phyloP scores from a whole-genome alignment of 2,329 filamentous ascomycete genomes.

The Aciculosporium take region DNA sequence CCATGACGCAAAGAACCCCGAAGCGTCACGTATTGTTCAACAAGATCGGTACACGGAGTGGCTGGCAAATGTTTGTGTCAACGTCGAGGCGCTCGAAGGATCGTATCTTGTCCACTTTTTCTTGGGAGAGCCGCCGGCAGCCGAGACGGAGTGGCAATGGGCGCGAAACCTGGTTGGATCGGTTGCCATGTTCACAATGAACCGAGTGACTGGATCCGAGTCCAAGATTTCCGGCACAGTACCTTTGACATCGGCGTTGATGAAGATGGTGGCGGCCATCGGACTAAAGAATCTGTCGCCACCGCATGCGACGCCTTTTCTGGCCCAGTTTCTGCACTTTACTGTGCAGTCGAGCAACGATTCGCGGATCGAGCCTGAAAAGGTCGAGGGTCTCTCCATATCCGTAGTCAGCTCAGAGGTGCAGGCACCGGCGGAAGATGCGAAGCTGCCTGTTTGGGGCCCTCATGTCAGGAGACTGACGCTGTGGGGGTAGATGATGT shows the following conservation, averaged over 20 bases:
- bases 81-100: conserved; percentile 43
- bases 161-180: conserved; percentile 46
- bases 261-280: conserved; percentile 25
- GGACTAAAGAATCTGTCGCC: conserved; percentile 24
- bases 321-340: conserved; percentile 24
- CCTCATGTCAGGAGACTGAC: conserved; percentile 10
- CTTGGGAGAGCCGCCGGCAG: conserved; percentile 36
- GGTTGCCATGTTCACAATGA: conserved; percentile 40
- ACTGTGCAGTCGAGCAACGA: conserved; percentile 16
- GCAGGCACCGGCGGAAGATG: conserved; percentile 11
- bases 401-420: conserved; percentile 18
- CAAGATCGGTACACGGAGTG: conserved; percentile 44
- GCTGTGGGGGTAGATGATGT: conserved; percentile 13
- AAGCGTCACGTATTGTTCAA: conserved; percentile 18
- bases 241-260: conserved; percentile 35
- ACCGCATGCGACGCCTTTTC: conserved; percentile 24
- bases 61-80: conserved; percentile 50
- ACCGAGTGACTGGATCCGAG: conserved; percentile 17
- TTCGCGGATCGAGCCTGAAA: conserved; percentile 11
- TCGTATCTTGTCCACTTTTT: conserved; percentile 55
- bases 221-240: conserved; percentile 33
- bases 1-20: conserved; percentile 12
- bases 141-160: conserved; percentile 34
- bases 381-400: conserved; percentile 17
- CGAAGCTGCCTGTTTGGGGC: conserved; percentile 17